Evolutionary conservation across 2,329 filamentous ascomycete species (phyloP).

Genomic region (Elsinoe batatas): DNA sequence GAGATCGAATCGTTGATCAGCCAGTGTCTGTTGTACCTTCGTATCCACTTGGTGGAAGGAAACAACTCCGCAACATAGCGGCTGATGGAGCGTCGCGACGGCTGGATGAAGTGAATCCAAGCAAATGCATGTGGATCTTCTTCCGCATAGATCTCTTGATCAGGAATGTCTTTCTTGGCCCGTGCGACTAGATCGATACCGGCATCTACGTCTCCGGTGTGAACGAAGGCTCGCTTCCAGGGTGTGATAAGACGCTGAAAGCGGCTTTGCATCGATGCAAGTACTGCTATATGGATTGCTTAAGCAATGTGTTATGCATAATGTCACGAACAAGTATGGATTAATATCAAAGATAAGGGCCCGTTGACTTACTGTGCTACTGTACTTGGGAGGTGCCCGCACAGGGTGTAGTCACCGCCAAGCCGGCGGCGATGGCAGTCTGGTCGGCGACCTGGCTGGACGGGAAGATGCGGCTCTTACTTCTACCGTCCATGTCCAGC

Average conservation of each 20-base stretch:
- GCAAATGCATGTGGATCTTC: not conserved
- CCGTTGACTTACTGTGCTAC: not conserved
- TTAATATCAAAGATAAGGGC: not conserved
- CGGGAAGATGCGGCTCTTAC: not conserved
- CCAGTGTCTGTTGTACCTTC: not conserved
- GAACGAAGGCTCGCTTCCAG: not conserved
- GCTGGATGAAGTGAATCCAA: not conserved
- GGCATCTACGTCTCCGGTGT: not conserved
- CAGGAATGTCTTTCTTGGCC: not conserved
- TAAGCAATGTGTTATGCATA: not conserved
- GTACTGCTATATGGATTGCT: not conserved
- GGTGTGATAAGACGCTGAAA: not conserved
- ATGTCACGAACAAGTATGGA: not conserved
- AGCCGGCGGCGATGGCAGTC: not conserved
- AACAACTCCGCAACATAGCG: not conserved
- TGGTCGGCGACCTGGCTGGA: not conserved
- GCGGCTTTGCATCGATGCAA: not conserved
- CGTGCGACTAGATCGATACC: not conserved
- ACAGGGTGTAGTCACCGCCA: not conserved
- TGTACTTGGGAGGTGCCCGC: not conserved
- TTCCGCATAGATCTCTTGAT: not conserved
- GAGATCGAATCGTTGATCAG: slow-evolving; percentile 13
- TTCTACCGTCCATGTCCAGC: not conserved
- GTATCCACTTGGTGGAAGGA: not conserved
- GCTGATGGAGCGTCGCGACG: not conserved